A percentile compares a stretch with the other conserved stretches of the same genome.
phyloP scores from a whole-genome alignment of 352 stramenopile genomes.

The Labyrinthula sp. region DNA sequence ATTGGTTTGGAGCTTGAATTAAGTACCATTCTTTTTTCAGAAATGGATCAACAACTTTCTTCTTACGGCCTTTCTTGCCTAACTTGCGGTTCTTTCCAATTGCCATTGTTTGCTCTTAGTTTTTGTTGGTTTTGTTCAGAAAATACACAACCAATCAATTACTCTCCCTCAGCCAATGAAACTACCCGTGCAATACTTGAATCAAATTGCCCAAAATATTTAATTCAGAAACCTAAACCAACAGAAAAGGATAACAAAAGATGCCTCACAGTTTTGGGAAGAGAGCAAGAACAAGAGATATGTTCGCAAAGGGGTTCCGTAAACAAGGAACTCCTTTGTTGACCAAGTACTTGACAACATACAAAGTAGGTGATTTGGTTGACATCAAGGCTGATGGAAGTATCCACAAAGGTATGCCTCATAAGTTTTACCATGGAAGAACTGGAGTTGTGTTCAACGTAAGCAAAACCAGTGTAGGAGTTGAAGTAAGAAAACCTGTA shows the following conservation, averaged over 20 bases:
- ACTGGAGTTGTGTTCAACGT: constrained; percentile 98
- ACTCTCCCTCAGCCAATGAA: too few species aligned
- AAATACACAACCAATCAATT: too few species aligned
- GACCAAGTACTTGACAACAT: constrained; percentile 86
- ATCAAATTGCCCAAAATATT: too few species aligned
- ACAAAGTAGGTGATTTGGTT: constrained; percentile 95
- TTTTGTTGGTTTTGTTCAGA: too few species aligned
- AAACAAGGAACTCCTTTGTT: constrained; percentile 81
- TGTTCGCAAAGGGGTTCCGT: constrained; percentile 96
- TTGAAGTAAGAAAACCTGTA: constrained; percentile 97
- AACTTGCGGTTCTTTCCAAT: constrained; percentile 33
- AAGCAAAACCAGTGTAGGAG: constrained; percentile 88
- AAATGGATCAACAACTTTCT: constrained; percentile 78
- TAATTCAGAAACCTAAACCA: too few species aligned
- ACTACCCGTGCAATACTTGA: too few species aligned
- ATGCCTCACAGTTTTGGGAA: constrained; percentile 99
- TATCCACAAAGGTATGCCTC: constrained; percentile 99
- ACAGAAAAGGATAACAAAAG: too few species aligned
- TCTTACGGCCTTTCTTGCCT: constrained; percentile 33
- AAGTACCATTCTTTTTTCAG: constrained; percentile 87
- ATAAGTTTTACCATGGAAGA: constrained; percentile 99
- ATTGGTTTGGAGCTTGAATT: constrained; percentile 83
- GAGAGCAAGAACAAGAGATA: constrained; percentile 91
- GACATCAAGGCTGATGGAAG: constrained; percentile 97
- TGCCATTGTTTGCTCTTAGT: too few species aligned